Conservation (phyloP, 768 basidiomycete species). For the Lepiota brunneoincarnata region DNA sequence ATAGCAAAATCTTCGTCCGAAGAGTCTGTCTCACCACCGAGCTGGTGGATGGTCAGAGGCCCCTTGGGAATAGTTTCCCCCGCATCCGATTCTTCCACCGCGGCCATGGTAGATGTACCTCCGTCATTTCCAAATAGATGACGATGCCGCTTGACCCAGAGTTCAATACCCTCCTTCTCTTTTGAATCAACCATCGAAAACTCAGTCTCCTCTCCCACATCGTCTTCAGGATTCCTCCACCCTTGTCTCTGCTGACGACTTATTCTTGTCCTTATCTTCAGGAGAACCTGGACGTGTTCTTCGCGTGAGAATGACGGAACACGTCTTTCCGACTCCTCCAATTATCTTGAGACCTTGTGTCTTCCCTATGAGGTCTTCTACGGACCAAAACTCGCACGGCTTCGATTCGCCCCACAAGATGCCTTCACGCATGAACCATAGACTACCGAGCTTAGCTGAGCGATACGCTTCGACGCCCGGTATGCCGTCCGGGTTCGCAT, state of each 20-base stretch:
- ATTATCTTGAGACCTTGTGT: conserved; percentile 51
- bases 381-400: conserved; percentile 75
- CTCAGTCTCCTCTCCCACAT: conserved; percentile 55
- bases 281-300: conserved; percentile 19
- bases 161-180: conserved; percentile 62
- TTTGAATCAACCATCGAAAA: conserved; percentile 71
- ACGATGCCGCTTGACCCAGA: conserved; percentile 61
- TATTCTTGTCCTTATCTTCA: conserved; percentile 23
- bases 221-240: conserved; percentile 37
- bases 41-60: conserved; percentile 28
- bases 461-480: conserved; percentile 70
- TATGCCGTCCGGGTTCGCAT: conserved; percentile 39
- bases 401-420: conserved; percentile 75
- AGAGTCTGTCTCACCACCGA: conserved; percentile 33
- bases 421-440: conserved; percentile 71
- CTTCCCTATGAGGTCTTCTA: conserved; percentile 52
- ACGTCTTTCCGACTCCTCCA: conserved; percentile 66
- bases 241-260: not conserved
- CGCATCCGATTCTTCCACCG: conserved; percentile 10
- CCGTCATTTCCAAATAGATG: conserved; percentile 50
- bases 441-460: conserved; percentile 64
- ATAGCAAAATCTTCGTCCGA: conserved; percentile 46
- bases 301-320: conserved; percentile 54
- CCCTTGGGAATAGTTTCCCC: conserved; percentile 17
- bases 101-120: conserved; percentile 14